phyloP scores from a whole-genome alignment of 2,329 filamentous ascomycete genomes.

The Exophiala xenobiotica region DNA sequence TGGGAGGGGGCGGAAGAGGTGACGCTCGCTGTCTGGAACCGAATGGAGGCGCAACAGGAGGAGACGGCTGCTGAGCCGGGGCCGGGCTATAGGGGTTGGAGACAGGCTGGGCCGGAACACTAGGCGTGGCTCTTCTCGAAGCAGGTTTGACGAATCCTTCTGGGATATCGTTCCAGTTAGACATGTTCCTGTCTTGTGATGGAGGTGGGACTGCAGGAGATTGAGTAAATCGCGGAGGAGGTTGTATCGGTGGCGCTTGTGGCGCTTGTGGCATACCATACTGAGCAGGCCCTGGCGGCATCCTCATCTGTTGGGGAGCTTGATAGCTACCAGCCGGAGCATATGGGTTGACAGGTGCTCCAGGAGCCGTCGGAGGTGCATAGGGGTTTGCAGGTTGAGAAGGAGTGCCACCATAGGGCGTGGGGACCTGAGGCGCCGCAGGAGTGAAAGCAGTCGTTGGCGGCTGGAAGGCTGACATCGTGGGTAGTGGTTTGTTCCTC shows the following conservation, averaged over 20 bases:
- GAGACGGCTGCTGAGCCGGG: conserved; percentile 55
- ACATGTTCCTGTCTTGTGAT: conserved; percentile 67
- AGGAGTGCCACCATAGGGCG: conserved; percentile 8
- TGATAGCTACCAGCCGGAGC: conserved; percentile 55
- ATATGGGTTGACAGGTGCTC: conserved; percentile 13
- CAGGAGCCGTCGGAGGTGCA: conserved; percentile 7
- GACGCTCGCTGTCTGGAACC: conserved; percentile 57
- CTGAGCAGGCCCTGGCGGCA: conserved; percentile 41
- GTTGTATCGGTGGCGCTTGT: conserved; percentile 50
- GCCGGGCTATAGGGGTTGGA: conserved; percentile 64
- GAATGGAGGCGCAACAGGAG: conserved; percentile 61
- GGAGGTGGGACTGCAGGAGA: conserved; percentile 65
- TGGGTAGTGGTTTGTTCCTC: conserved; percentile 46
- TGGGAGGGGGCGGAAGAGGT: conserved; percentile 79
- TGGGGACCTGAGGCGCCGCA: conserved; percentile 6
- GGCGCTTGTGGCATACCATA: conserved; percentile 37
- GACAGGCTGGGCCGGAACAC: conserved; percentile 58
- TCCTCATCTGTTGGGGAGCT: conserved; percentile 50
- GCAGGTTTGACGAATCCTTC: conserved; percentile 72
- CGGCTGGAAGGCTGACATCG: conserved; percentile 39
- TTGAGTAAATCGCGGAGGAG: conserved; percentile 66
- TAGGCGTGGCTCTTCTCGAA: conserved; percentile 72
- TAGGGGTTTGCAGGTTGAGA: conserved; percentile 24
- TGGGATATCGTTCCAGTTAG: conserved; percentile 94
- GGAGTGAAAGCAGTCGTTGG: conserved; percentile 35